Evolutionary conservation across 2,329 filamentous ascomycete genomes (phyloP).

Genomic region (Shiraia sp.): DNA sequence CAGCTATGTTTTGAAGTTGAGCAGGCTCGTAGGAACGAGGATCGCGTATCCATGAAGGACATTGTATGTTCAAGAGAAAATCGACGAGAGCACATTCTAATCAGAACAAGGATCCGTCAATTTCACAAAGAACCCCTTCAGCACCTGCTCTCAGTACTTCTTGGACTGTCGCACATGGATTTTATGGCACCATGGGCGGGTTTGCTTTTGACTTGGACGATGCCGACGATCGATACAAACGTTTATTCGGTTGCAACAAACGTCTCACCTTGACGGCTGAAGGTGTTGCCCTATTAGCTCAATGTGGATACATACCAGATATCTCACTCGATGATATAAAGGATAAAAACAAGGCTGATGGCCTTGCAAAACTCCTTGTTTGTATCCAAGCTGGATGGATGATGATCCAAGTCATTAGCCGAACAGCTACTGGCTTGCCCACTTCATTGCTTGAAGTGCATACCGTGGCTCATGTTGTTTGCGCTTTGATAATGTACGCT

Average conservation of each 20-base stretch:
- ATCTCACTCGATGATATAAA: conserved; percentile 11
- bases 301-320: conserved; percentile 2
- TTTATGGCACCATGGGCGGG: conserved; percentile 20
- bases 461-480: conserved; percentile 55
- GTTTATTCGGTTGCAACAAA: conserved; percentile 3
- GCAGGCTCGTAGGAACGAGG: not conserved
- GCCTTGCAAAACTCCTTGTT: conserved; percentile 21
- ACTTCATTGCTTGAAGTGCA: conserved; percentile 63
- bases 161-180: conserved; percentile 17
- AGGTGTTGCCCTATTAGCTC: conserved; percentile 5
- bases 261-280: conserved; percentile 5
- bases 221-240: not conserved
- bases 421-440: conserved; percentile 16
- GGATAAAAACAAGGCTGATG: conserved; percentile 24
- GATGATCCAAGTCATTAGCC: conserved; percentile 23
- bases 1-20: conserved; percentile 9
- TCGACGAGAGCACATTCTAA: no score
- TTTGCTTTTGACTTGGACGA: conserved; percentile 17
- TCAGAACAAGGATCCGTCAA: no score
- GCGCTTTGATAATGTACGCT: conserved; percentile 32
- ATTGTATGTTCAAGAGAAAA: not conserved
- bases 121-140: no score
- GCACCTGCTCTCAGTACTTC: conserved; percentile 1
- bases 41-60: not conserved
- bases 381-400: conserved; percentile 34